Evolutionary conservation across 2,329 filamentous ascomycete species (phyloP).

Genomic region (Pseudogymnoascus sp.): DNA sequence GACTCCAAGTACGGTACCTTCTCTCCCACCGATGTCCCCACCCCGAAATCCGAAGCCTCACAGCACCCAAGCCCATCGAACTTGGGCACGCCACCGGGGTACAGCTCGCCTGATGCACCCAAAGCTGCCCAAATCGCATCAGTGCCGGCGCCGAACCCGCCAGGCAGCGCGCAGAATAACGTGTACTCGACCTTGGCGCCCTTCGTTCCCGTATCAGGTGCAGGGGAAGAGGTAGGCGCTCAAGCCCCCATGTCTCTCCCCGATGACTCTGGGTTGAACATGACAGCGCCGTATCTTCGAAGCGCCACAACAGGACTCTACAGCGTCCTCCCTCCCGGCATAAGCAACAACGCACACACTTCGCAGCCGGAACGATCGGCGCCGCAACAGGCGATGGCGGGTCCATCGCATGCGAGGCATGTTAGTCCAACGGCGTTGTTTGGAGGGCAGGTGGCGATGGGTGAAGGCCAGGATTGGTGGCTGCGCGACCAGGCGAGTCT

Average conservation of each 20-base stretch:
- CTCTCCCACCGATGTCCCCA: conserved; percentile 32
- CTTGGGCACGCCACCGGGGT: background rate
- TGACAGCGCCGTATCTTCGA: conserved; percentile 8
- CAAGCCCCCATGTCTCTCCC: conserved; percentile 6
- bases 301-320: conserved; percentile 1
- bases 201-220: conserved; percentile 5
- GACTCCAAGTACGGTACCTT: conserved; percentile 74
- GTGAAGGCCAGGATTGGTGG: conserved; percentile 59
- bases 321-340: background rate
- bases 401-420: conserved; percentile 22
- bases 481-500: conserved; percentile 53
- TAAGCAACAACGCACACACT: background rate
- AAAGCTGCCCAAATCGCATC: background rate
- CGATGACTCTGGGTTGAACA: conserved; percentile 9
- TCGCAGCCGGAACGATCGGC: background rate
- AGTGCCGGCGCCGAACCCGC: background rate
- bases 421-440: conserved; percentile 43
- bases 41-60: conserved; percentile 19
- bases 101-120: background rate
- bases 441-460: conserved; percentile 50
- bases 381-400: background rate
- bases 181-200: conserved; percentile 2
- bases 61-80: conserved; percentile 6
- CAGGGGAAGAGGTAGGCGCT: conserved; percentile 8
- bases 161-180: conserved; percentile 8